Base-by-base conservation (phyloP, 495 filamentous ascomycete genomes). In the Penicillium fimorum region DNA sequence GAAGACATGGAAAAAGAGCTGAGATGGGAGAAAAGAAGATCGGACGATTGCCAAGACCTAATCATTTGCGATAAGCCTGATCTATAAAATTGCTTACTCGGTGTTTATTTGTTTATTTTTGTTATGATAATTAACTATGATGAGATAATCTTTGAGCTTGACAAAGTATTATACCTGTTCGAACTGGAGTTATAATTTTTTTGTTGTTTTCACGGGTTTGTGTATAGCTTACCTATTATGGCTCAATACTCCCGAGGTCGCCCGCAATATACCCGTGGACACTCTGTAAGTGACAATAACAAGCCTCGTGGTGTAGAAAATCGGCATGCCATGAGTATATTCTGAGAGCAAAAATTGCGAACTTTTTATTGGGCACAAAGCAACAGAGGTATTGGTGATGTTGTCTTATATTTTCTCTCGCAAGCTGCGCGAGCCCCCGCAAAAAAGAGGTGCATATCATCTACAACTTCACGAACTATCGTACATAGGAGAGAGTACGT, bases 1-100 rank as follows among this genome's bases (percentile, higher is more conserved):
- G 62, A 56, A 61, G 62, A 59, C 72, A 72, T 72, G 60, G 63
- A 47, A 57, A 49, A 51, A 33, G 20, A 48, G 47, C 13, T 41
- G 55, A 47, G 44, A 35, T 42, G 38, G 38, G 42, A 51, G 32
- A 63, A 48, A 33, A 48, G 41, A 42, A n/a, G 44, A 54, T 47
- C 32, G 29, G 32, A 46, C 51, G 30, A 62, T 38, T 44, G 53
- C 50, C 50, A 50, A 57, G 46, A 57, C 53, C 40, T 44, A 57
- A 52, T 41, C 24, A 40, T 8, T 51, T 22, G 47, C 35, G 27
- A 35, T 53, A 54, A 45, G 50, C 37, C 18, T 20, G 29, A 47
- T 22, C 24, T 47, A 17, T 47, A 7, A 33, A 18, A 29, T 5
- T 8, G 18, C 18, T 35, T 13, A 35, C 11, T 11, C 10, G 30